Percentiles rank a stretch among this genome's conserved stretches.
phyloP scores from a whole-genome alignment of 108 stramenopile species.

The Cyclotella atomus region DNA sequence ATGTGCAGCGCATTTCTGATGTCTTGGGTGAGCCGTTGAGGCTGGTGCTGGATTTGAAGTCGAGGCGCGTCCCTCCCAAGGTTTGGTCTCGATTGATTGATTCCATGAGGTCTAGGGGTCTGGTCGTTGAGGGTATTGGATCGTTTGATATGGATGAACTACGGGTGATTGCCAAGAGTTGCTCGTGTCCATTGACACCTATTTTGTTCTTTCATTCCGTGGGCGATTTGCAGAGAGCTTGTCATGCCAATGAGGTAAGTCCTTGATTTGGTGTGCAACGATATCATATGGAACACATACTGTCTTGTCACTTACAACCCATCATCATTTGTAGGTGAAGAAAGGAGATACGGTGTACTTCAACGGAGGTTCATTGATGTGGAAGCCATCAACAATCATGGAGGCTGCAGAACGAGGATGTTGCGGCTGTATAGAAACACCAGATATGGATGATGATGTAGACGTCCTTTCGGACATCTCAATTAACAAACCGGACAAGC shows the following conservation, averaged over 20 bases:
- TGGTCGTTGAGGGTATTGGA: slow-evolving; percentile 60
- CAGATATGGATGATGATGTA: slow-evolving; percentile 13
- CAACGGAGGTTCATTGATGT: slow-evolving; percentile 65
- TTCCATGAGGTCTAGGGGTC: slow-evolving; percentile 43
- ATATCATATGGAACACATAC: too few species aligned
- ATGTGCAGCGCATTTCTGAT: slow-evolving; percentile 40
- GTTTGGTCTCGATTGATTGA: slow-evolving; percentile 65
- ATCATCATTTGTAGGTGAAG: slow-evolving; percentile 18
- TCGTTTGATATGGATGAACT: slow-evolving; percentile 64
- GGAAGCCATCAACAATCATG: slow-evolving; percentile 50
- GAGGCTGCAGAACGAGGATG: slow-evolving; percentile 52
- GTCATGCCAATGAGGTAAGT: slow-evolving; percentile 62
- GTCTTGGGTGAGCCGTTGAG: slow-evolving; percentile 51
- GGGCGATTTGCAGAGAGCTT: slow-evolving; percentile 69
- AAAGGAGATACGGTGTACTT: slow-evolving; percentile 64
- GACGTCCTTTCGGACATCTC: slow-evolving; percentile 4
- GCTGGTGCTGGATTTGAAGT: slow-evolving; percentile 63
- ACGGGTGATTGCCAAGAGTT: slow-evolving; percentile 45
- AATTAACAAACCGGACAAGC: not conserved
- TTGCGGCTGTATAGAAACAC: slow-evolving; percentile 30
- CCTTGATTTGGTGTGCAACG: not conserved
- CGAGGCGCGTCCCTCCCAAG: slow-evolving; percentile 52
- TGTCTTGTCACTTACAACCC: not conserved
- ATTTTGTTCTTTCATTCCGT: slow-evolving; percentile 66
- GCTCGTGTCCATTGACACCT: slow-evolving; percentile 42